Evolutionary conservation across 2,329 filamentous ascomycete genomes (phyloP).

Genomic region (Verticillium nubilum): DNA sequence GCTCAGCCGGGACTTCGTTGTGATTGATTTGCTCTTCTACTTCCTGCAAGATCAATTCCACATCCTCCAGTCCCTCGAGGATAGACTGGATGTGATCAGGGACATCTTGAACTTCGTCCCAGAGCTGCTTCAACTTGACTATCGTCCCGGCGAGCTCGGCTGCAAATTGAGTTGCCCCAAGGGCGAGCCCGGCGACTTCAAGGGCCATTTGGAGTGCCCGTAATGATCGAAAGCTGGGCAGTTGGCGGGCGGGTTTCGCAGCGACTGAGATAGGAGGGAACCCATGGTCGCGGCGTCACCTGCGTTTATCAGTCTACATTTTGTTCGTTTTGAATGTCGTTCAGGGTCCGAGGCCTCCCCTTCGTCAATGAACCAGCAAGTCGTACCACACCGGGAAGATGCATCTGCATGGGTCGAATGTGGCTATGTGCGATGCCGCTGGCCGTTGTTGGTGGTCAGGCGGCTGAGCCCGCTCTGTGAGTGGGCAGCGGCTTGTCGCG

Average conservation of each 20-base stretch:
- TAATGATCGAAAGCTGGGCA: not conserved
- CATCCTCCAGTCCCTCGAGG: constrained; percentile 1
- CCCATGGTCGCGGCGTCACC: not conserved
- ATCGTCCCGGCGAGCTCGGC: not conserved
- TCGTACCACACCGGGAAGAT: not conserved
- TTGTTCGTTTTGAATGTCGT: not conserved
- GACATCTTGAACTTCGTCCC: constrained; percentile 6
- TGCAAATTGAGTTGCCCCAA: not conserved
- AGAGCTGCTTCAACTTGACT: constrained; percentile 5
- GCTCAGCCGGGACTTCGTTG: not conserved
- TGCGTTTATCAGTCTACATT: not conserved
- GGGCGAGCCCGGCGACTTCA: not conserved
- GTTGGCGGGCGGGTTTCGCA: not conserved
- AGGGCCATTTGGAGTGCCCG: not conserved
- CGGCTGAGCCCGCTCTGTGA: not conserved
- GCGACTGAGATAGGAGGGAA: not conserved
- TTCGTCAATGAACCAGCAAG: not conserved
- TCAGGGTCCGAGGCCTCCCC: not conserved
- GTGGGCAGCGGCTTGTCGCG: not conserved
- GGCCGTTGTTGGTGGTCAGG: not conserved
- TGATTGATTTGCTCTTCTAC: not conserved
- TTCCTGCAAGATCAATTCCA: not conserved
- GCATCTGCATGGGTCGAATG: not conserved
- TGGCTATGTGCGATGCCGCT: not conserved
- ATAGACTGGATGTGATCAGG: constrained; percentile 3